Base-by-base conservation (phyloP, 805 yeast species). In the Ogataea nonfermentans region DNA sequence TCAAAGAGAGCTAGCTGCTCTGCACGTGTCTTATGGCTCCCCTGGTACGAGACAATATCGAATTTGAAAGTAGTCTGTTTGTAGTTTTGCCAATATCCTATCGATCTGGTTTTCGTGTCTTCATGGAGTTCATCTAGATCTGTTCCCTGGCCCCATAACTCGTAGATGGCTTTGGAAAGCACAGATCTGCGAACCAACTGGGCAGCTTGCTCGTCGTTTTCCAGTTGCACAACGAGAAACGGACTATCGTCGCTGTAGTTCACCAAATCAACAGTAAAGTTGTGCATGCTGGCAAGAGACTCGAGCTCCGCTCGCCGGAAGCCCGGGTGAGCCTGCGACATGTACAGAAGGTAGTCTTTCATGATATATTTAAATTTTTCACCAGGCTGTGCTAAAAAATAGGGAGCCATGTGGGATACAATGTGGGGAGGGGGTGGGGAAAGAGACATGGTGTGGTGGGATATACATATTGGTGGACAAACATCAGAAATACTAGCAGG, bases 281-380 rank as follows among this genome's bases (percentile, higher is more conserved):
- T 63, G 47, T 75, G 64, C 37, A 84, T 61, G 24, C 77, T 79
- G 0, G 97, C 97, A 31, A 93, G 63, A 0, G 97, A 82, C 51
- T 84, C 88, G 24, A 93, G 64, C 63, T 91, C 99, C 0, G 95
- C 86, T 25, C 64, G 63, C 34, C 98, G 71, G 62, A 91, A 91
- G 43, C 76, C 73, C 35, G 82, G 79, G 56, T 88, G 89, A 29
- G 81, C 75, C 62, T 90, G 96, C 3, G 96, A 96, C 56, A 93
- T 71, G 56, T 83, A 79, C n/a, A 93, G 67, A 33, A 91, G 59
- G 55, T 87, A 93, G 39, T 74, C 71, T 61, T 72, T 74, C 76
- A 72, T 71, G 25, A 23, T 16, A 9, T 14, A 19, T 19, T 19
- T 31, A 37, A 37, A 32, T 31, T 31, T 37, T 37, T 37, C 41